Percentiles rank a stretch among this genome's conserved stretches.
phyloP scores from a whole-genome alignment of 1,139 yeast species.

The Hansenula anomala region DNA sequence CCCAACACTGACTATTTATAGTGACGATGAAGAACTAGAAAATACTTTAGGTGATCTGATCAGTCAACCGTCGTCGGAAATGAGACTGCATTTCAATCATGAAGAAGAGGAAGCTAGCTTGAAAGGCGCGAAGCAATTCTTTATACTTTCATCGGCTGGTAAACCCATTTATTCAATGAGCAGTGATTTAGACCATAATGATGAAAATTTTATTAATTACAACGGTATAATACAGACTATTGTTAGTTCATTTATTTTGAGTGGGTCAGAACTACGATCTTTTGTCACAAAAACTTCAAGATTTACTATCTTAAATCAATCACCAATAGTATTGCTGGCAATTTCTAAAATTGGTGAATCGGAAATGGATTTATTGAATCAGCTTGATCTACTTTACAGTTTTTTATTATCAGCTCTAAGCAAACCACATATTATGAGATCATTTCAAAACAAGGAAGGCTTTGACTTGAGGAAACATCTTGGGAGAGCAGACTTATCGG shows the following conservation, averaged over 20 bases:
- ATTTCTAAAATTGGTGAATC: conserved; percentile 54
- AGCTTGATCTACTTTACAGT: conserved; percentile 69
- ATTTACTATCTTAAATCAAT: conserved; percentile 57
- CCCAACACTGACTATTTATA: conserved; percentile 22
- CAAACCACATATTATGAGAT: conserved; percentile 63
- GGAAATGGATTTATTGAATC: conserved; percentile 53
- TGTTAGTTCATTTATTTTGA: conserved; percentile 32
- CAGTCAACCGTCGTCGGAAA: conserved; percentile 7
- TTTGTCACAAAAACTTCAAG: conserved; percentile 41
- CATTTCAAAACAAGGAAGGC: conserved; percentile 68
- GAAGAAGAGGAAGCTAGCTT: conserved; percentile 29
- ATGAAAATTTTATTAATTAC: conserved; percentile 65
- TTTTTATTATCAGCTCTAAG: conserved; percentile 80
- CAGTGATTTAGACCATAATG: conserved; percentile 45
- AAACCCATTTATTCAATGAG: conserved; percentile 84
- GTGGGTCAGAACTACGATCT: conserved; percentile 29
- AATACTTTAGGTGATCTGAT: conserved; percentile 18
- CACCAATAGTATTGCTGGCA: conserved; percentile 74
- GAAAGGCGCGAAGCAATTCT: conserved; percentile 58
- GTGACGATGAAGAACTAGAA: conserved; percentile 19
- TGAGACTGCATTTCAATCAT: conserved; percentile 5
- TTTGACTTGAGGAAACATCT: conserved; percentile 77
- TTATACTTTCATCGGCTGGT: conserved; percentile 86
- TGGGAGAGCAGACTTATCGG: conserved; percentile 62
- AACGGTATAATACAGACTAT: conserved; percentile 53